Conservation (phyloP, 2,329 filamentous ascomycete genomes). For the Clarireedia hainanense region DNA sequence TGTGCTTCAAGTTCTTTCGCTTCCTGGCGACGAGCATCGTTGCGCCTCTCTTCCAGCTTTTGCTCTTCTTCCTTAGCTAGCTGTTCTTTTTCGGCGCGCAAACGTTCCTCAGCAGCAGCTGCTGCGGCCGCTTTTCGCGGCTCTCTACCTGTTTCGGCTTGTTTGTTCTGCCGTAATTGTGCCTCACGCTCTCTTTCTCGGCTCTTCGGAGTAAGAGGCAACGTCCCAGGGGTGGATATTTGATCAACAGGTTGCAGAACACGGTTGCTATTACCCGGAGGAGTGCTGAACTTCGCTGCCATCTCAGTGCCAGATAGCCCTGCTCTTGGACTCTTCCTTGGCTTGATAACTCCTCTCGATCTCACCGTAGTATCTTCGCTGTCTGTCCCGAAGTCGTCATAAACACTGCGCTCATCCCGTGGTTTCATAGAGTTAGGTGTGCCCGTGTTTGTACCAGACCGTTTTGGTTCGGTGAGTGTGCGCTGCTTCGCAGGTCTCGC, state of each 20-base stretch:
- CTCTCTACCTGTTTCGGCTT: constrained; percentile 15
- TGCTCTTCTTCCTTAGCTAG: constrained; percentile 13
- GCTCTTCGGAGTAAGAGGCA: constrained; percentile 23
- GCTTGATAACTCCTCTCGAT: constrained; percentile 15
- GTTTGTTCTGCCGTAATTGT: constrained; percentile 10
- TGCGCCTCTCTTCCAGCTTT: constrained; percentile 13
- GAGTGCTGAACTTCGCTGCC: constrained; percentile 19
- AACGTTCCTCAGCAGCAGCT: constrained; percentile 17
- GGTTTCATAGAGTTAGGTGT: neutral
- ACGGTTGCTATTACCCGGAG: constrained; percentile 15
- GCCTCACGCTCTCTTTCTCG: constrained; percentile 17
- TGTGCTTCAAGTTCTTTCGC: constrained; percentile 12
- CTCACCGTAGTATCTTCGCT: constrained; percentile 11
- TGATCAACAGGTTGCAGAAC: constrained; percentile 9
- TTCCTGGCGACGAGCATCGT: constrained; percentile 9
- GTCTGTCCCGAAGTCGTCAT: constrained; percentile 23
- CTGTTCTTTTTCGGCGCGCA: constrained; percentile 13
- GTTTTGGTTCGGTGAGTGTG: constrained; percentile 7
- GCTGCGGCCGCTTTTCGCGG: constrained; percentile 16
- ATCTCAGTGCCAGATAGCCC: constrained; percentile 13
- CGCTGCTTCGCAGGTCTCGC: constrained; percentile 7
- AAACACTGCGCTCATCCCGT: constrained; percentile 15
- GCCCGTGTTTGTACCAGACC: neutral
- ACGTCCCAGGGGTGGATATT: constrained; percentile 11
- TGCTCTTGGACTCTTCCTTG: constrained; percentile 13